Evolutionary conservation across 1,284 basidiomycete species (phyloP), one percentile per base, ranked within the genome.

Genomic region (Paramarasmius palmivorus): DNA sequence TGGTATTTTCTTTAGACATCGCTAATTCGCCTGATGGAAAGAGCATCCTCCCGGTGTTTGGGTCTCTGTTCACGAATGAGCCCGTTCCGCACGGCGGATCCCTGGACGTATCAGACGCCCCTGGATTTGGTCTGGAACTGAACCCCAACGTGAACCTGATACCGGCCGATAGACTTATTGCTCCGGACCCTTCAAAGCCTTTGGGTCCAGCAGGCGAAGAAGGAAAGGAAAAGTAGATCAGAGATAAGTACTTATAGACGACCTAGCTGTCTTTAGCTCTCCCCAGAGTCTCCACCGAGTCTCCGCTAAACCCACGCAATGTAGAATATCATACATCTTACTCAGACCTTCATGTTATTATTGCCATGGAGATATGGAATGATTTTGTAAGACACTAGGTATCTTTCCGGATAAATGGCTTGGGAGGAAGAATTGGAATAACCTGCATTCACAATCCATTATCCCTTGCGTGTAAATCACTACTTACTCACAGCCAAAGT

Each of bases 21-120:
- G 75, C 74, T 62, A 79, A 79, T 67, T 72, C 75, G 3, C 73
- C 78, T 12, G 78, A 81, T 57, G 78, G 77, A 26, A 75, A 73
- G 57, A 68, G 69, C 5, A 69, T 80, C 54, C 66, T 66, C 50
- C 76, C 78, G 2, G 75, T 73, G 0, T 81, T 81, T 57, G 79
- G 79, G 23, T 71, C 78, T 55, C 66, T 81, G 15, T 81, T 81
- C 69, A 63, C 71, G 37, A 73, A 77, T 65, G 79, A 81, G 62
- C 69, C 74, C 12, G 62, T 79, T 9, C 79, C 79, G 1, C 58
- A 68, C 39, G 71, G 74, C 49, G 78, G 78, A 37, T 65, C 66
- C 22, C 68, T 80, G 53, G 69, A 76, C 52, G 67, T 76, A 4
- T 61, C 63, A 8, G 71, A 73, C 56, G 71, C 63, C 22, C 75